Percentiles rank a stretch among this genome's conserved stretches.
phyloP scores from a whole-genome alignment of 306 rosid genomes.

The Gastrolobium bilobum region DNA sequence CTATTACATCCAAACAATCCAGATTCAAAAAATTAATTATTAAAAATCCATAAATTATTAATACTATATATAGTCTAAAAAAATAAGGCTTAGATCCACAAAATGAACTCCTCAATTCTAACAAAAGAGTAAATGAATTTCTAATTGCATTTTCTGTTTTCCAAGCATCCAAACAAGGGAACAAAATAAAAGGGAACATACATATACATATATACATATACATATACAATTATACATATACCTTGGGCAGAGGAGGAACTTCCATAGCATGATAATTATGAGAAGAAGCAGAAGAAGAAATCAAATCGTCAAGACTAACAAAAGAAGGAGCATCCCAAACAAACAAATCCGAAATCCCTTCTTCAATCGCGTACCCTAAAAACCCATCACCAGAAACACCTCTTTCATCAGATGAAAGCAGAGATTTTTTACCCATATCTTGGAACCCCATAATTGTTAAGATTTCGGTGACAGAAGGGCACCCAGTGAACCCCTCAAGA shows the following conservation, averaged over 20 bases:
- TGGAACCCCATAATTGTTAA: conserved; percentile 67
- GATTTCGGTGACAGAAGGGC: conserved; percentile 71
- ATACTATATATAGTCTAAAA: neutral
- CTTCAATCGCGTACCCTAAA: conserved; percentile 52
- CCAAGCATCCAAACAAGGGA: conserved; percentile 3
- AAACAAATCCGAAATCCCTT: conserved; percentile 59
- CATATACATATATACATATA: neutral
- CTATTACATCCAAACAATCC: conserved; percentile 21
- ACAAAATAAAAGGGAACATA: neutral
- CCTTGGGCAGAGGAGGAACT: conserved; percentile 90
- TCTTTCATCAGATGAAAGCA: conserved; percentile 50
- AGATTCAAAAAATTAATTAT: neutral
- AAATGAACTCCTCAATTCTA: conserved; percentile 14
- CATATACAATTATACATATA: neutral
- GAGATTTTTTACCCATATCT: conserved; percentile 63
- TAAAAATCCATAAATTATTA: neutral
- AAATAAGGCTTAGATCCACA: neutral
- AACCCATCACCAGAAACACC: conserved; percentile 43
- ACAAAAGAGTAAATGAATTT: neutral
- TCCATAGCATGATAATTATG: conserved; percentile 76
- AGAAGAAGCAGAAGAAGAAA: conserved; percentile 61
- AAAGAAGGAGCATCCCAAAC: conserved; percentile 81
- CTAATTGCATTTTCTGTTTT: conserved; percentile 15
- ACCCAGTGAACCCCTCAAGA: conserved; percentile 78
- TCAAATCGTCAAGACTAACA: conserved; percentile 76